Evolutionary conservation across 2,329 filamentous ascomycete genomes (phyloP).

Genomic region (Cryphonectria parasitica): DNA sequence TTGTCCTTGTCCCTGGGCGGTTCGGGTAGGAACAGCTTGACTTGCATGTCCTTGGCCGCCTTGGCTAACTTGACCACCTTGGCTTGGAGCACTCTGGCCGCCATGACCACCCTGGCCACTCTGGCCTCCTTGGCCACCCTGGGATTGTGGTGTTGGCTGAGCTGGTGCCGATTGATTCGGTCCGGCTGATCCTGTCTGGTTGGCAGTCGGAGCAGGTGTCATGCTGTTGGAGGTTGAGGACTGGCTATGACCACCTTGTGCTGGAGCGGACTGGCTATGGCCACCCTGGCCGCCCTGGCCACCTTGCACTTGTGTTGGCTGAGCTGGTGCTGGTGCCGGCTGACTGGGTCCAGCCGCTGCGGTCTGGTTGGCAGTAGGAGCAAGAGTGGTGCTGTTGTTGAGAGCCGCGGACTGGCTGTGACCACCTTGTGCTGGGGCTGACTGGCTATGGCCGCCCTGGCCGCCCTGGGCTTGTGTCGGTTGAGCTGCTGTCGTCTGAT

Average conservation of each 20-base stretch:
- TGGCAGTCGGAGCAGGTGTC: constrained; percentile 18
- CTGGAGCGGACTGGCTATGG: constrained; percentile 4
- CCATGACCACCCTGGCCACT: too few species aligned
- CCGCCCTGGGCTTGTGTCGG: neutral
- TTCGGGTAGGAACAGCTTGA: constrained; percentile 7
- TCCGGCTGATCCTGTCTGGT: neutral
- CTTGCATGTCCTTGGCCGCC: constrained; percentile 15
- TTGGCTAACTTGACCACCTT: neutral
- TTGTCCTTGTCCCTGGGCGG: neutral
- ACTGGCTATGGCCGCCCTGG: neutral
- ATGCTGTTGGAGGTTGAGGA: constrained; percentile 16
- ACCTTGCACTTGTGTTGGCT: neutral
- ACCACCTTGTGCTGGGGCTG: constrained; percentile 1
- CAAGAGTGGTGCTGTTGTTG: constrained; percentile 24
- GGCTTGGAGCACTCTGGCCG: neutral
- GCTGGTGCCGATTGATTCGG: neutral
- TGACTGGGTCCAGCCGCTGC: neutral
- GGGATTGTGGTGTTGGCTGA: neutral
- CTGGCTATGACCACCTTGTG: constrained; percentile 16
- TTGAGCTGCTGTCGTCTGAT: neutral
- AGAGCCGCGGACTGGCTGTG: neutral
- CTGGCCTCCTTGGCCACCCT: neutral
- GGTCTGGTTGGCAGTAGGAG: constrained; percentile 16
- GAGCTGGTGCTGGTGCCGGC: neutral
- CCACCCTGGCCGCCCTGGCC: neutral